These are phyloP conservation scores for Aphanomyces invadans DNA, from an alignment of 352 stramenopile species.

Conservation along the genomic window DNA sequence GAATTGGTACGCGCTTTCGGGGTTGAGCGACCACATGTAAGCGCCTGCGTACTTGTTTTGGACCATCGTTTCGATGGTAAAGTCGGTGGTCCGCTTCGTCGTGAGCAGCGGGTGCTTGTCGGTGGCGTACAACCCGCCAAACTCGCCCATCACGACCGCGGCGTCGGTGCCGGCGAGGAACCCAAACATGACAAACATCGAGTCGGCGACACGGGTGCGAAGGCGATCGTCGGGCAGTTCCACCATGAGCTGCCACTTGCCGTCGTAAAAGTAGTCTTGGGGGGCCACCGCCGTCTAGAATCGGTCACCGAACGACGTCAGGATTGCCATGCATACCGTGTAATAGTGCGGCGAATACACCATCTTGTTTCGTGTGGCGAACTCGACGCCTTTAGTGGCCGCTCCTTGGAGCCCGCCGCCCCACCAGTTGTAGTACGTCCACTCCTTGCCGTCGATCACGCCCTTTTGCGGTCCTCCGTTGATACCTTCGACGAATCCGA, in stretches of 20 bases:
- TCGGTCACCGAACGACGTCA: no score
- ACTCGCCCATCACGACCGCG: constrained; percentile 64
- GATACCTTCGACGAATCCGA: constrained; percentile 73
- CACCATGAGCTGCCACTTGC: constrained; percentile 40
- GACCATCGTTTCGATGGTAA: constrained; percentile 61
- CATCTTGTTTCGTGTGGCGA: constrained; percentile 61
- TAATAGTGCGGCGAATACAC: constrained; percentile 81
- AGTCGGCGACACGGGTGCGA: constrained; percentile 37
- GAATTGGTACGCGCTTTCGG: constrained; percentile 68
- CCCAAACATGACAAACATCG: constrained; percentile 75
- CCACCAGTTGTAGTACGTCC: constrained; percentile 79
- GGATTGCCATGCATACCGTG: constrained; percentile 33
- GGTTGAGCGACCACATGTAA: constrained; percentile 82
- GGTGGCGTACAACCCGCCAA: constrained; percentile 59
- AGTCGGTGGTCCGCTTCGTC: constrained; percentile 62
- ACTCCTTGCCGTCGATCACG: constrained; percentile 37
- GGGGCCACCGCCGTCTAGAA: constrained; percentile 54
- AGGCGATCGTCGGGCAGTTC: constrained; percentile 50
- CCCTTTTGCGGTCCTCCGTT: constrained; percentile 36
- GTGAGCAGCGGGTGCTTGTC: constrained; percentile 59
- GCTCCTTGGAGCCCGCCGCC: constrained; percentile 62
- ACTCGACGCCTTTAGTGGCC: constrained; percentile 34
- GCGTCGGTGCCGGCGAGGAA: constrained; percentile 46
- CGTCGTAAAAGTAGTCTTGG: constrained; percentile 66
- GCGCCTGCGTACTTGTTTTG: constrained; percentile 54